Evolutionary conservation across 768 basidiomycete species (phyloP).

Genomic region (Baorangia bicolor): DNA sequence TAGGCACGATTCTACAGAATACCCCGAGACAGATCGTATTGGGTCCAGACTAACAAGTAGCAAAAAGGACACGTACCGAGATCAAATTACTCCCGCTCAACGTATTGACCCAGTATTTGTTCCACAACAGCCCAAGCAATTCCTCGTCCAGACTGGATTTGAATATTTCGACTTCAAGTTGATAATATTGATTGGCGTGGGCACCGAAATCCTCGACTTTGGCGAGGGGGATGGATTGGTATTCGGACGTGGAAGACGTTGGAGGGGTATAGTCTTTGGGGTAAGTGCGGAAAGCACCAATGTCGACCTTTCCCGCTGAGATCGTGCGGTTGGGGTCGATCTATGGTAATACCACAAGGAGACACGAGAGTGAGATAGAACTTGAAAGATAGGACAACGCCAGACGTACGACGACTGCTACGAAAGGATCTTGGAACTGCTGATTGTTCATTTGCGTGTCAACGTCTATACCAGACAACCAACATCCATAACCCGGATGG

Average conservation of each 20-base stretch:
- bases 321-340: constrained; percentile 98
- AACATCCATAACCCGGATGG: constrained; percentile 98
- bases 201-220: constrained; percentile 99
- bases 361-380: background rate
- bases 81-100: constrained; percentile 90
- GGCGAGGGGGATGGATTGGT: constrained; percentile 92
- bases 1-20: constrained; percentile 84
- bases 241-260: constrained; percentile 67
- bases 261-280: constrained; percentile 94
- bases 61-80: constrained; percentile 54
- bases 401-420: constrained; percentile 85
- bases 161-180: constrained; percentile 92
- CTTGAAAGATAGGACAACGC: background rate
- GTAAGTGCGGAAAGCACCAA: constrained; percentile 97
- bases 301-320: constrained; percentile 97
- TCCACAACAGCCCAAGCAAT: constrained; percentile 90
- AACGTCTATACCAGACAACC: constrained; percentile 98
- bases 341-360: constrained; percentile 36
- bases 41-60: background rate
- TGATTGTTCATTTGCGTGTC: constrained; percentile 96
- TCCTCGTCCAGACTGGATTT: constrained; percentile 88
- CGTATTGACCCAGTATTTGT: constrained; percentile 99
- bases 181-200: constrained; percentile 95
- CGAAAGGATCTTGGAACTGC: constrained; percentile 92
- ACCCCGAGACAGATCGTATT: background rate